Conservation (phyloP, 345 rosid genomes). For the Gossypium raimondii region DNA sequence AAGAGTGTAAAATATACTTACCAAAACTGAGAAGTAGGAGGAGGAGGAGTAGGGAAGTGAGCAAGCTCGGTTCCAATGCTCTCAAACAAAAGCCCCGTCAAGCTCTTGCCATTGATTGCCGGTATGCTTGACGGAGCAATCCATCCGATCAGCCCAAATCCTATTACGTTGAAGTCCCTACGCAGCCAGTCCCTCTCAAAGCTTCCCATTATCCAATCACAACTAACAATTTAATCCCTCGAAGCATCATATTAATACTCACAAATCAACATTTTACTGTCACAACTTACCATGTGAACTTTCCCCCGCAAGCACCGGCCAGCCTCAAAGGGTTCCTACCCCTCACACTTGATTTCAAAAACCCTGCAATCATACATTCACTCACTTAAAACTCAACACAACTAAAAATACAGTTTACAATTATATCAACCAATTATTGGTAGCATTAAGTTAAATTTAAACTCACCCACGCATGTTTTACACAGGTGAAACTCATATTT, state of each 20-base stretch:
- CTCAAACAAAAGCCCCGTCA: conserved; percentile 85
- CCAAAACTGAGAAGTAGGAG: conserved; percentile 66
- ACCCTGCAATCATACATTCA: conserved; percentile 29
- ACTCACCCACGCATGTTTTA: too few species aligned
- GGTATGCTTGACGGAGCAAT: conserved; percentile 63
- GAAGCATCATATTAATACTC: too few species aligned
- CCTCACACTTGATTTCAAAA: conserved; percentile 42
- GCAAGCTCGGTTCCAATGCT: conserved; percentile 91
- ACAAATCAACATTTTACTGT: too few species aligned
- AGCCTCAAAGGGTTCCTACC: conserved; percentile 56
- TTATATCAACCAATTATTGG: too few species aligned
- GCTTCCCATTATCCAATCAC: conserved; percentile 29
- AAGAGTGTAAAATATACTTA: neutral
- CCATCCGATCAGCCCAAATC: conserved; percentile 68
- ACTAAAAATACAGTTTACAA: too few species aligned
- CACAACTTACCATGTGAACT: conserved; percentile 48
- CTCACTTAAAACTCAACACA: too few species aligned
- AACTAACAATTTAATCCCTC: neutral
- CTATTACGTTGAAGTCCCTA: conserved; percentile 65
- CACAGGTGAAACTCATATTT: too few species aligned
- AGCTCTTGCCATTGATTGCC: conserved; percentile 78
- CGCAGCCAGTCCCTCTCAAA: conserved; percentile 82
- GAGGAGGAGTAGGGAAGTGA: conserved; percentile 89
- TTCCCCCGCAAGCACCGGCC: conserved; percentile 49
- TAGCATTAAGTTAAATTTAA: too few species aligned